Conservation (phyloP, 2,329 filamentous ascomycete genomes). For the Aspergillus phoenicis region DNA sequence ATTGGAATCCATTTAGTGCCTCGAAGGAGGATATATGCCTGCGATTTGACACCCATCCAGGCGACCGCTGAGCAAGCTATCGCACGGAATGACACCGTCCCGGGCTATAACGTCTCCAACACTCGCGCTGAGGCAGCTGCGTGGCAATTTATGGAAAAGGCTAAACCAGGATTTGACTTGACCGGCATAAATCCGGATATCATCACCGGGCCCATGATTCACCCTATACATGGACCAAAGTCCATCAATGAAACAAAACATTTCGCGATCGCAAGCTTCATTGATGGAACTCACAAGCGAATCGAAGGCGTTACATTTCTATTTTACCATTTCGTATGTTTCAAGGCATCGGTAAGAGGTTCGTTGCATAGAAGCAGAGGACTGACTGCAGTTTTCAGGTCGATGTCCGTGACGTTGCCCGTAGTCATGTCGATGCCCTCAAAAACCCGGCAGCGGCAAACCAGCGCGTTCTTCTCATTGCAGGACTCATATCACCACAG, state of each 20-base stretch:
- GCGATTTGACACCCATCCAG: slow-evolving; percentile 4
- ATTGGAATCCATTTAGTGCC: slow-evolving; percentile 24
- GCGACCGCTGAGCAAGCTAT: slow-evolving; percentile 22
- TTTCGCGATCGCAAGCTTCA: slow-evolving; percentile 26
- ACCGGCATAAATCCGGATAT: slow-evolving; percentile 25
- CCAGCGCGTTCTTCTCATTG: slow-evolving; percentile 53
- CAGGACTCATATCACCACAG: slow-evolving; percentile 52
- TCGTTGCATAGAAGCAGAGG: not conserved
- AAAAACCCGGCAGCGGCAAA: slow-evolving; percentile 10
- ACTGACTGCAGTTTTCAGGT: not conserved
- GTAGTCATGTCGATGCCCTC: slow-evolving; percentile 15
- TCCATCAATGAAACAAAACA: slow-evolving; percentile 28
- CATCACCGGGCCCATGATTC: slow-evolving; percentile 27
- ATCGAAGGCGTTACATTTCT: slow-evolving; percentile 24
- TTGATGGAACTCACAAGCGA: slow-evolving; percentile 23
- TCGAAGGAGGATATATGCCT: not conserved
- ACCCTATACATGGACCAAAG: slow-evolving; percentile 19
- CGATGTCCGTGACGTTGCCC: slow-evolving; percentile 18
- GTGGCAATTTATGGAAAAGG: slow-evolving; percentile 21
- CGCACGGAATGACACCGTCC: slow-evolving; percentile 15
- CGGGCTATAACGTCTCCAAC: slow-evolving; percentile 24
- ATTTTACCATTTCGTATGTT: slow-evolving; percentile 20
- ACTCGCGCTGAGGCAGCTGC: slow-evolving; percentile 18
- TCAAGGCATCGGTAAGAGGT: not conserved
- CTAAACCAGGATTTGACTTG: slow-evolving; percentile 18